These are phyloP conservation scores for Penicillium egyptiacum DNA, from an alignment of 495 filamentous ascomycete species.

Conservation along the genomic window DNA sequence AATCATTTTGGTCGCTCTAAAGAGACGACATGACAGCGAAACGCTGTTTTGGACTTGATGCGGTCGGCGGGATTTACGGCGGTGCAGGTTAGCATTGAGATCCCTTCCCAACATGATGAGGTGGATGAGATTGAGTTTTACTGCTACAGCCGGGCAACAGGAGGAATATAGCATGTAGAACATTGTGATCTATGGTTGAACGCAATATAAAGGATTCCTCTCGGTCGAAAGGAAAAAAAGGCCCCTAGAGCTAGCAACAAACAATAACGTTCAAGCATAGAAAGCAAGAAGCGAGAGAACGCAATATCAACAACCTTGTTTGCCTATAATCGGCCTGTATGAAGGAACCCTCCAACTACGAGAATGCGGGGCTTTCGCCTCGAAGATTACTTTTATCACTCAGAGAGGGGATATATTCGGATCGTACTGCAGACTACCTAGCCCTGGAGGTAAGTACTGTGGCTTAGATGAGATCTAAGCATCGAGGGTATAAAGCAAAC, in stretches of 20 bases:
- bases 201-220: not conserved
- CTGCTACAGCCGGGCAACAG: conserved; percentile 35
- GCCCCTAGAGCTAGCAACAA: not conserved
- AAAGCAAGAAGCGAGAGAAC: not conserved
- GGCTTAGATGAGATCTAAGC: too few relatives aligned
- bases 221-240: not conserved
- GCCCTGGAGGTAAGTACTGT: too few relatives aligned
- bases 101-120: conserved; percentile 60
- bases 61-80: conserved; percentile 52
- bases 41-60: conserved; percentile 78
- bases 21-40: conserved; percentile 83
- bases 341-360: not conserved
- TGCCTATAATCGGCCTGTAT: too few relatives aligned
- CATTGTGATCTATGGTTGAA: not conserved
- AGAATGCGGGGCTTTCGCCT: not conserved
- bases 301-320: too few relatives aligned
- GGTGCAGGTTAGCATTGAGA: conserved; percentile 45
- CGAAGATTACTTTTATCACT: too few relatives aligned
- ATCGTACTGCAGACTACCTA: too few relatives aligned
- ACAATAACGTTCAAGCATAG: not conserved
- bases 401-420: too few relatives aligned
- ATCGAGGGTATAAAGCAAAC: too few relatives aligned
- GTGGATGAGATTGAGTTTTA: conserved; percentile 62
- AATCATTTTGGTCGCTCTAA: conserved; percentile 73
- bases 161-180: not conserved